Base-by-base conservation (phyloP, 2,329 filamentous ascomycete species). In the Scolecobasidium constrictum region DNA sequence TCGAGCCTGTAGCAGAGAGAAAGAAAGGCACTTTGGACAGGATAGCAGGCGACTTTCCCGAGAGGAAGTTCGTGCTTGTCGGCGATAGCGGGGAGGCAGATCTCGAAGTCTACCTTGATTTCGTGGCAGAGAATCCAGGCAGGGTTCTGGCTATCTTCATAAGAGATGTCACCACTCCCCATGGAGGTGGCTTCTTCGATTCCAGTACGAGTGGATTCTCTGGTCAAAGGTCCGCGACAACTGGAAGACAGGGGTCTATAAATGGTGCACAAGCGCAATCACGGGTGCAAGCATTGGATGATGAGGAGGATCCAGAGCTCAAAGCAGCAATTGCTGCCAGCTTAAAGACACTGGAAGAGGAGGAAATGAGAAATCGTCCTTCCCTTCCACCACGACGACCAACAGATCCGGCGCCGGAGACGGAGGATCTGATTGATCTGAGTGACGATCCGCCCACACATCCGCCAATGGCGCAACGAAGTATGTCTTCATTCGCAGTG, bases 41-140 rank as follows among this genome's bases (percentile, higher is more conserved):
- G 52, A 83, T 98, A 19, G 71, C 96, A 55, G 71, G 73, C 42
- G 93, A 98, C 58, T 98, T 98, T 52, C 92, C 92, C 0, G 74
- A 87, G 39, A 73, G 92, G 35, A 86, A 78, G 53, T 98, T 98
- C 55, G 76, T 98, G 3, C 72, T 98, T 2, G 83, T 96, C 7
- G 92, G 92, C 6, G 92, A 98, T 58, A 95, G 88, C 52, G 92
- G 93, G 28, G 92, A 98, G 62, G 92, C 90, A 5, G 93, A 98
- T 62, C 69, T 98, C 3, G 93, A 98, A 59, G 87, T 96, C 0
- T 98, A 98, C 56, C 95, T 88, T 0, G 92, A 98, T 49, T 74
- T 94, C n/a, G 88, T 83, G 0, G 56, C 90, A 23, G 78, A 84
- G 2, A 81, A 96, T 52, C 90, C 88, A 0, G 83, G 84, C 0